Percentiles rank a stretch among this genome's conserved stretches.
Evolutionary conservation across 2,329 filamentous ascomycete genomes (phyloP).

Genomic region (Fusarium austroafricanum): DNA sequence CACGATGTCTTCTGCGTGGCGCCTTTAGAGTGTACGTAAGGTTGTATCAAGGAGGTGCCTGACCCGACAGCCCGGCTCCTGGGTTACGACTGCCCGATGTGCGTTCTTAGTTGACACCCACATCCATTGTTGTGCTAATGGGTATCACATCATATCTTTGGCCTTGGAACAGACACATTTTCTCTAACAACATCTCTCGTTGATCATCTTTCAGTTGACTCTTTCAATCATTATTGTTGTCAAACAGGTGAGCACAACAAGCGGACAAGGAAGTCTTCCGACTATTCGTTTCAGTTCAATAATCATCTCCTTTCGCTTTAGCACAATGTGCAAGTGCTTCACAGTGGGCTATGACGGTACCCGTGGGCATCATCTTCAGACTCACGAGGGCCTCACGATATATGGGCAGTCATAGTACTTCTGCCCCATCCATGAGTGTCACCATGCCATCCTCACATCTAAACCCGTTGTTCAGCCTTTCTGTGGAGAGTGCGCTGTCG

Average conservation of each 20-base stretch:
- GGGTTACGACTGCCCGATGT: not conserved
- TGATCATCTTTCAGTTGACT: not conserved
- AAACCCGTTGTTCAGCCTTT: constrained; percentile 40
- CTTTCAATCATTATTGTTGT: not conserved
- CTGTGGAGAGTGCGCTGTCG: constrained; percentile 51
- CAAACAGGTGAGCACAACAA: not conserved
- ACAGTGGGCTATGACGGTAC: not conserved
- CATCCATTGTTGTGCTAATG: not conserved
- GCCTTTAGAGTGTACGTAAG: not conserved
- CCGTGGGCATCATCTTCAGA: constrained; percentile 12
- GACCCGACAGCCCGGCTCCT: constrained; percentile 25
- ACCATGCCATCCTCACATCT: constrained; percentile 44
- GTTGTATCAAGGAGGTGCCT: constrained; percentile 3
- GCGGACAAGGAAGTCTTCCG: not conserved
- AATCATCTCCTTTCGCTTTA: not conserved
- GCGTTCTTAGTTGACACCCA: not conserved
- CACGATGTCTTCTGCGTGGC: constrained; percentile 21
- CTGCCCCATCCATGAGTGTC: constrained; percentile 47
- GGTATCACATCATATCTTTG: not conserved
- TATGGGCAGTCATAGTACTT: constrained; percentile 46
- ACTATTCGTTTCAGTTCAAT: not conserved
- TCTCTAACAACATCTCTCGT: not conserved
- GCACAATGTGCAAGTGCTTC: constrained; percentile 47
- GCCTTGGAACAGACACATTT: not conserved
- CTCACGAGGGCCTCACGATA: constrained; percentile 33